Evolutionary conservation across 1,284 basidiomycete genomes (phyloP).

Genomic region (Meripilus lineatus): DNA sequence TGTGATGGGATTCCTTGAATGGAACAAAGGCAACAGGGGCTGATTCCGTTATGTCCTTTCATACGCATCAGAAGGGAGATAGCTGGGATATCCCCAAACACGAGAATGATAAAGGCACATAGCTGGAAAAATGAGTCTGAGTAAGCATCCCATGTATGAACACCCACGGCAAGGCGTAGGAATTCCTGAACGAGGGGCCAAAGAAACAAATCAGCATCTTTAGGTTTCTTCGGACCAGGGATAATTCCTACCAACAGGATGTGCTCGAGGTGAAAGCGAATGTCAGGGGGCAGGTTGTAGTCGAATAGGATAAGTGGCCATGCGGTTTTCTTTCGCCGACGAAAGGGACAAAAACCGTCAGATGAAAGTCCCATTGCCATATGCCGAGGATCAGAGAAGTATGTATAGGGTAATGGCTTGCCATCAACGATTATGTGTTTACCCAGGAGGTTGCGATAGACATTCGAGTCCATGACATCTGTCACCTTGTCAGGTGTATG

Average conservation of each 20-base stretch:
- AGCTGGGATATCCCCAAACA: slow-evolving; percentile 42
- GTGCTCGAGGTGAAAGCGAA: slow-evolving; percentile 24
- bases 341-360: slow-evolving; percentile 37
- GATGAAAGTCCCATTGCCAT: slow-evolving; percentile 27
- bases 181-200: slow-evolving; percentile 36
- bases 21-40: slow-evolving; percentile 40
- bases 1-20: slow-evolving; percentile 33
- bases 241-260: slow-evolving; percentile 36
- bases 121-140: slow-evolving; percentile 26
- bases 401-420: slow-evolving; percentile 15
- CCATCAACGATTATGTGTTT: slow-evolving; percentile 13
- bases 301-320: slow-evolving; percentile 41
- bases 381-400: slow-evolving; percentile 23
- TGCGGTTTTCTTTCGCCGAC: slow-evolving; percentile 29
- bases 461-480: slow-evolving; percentile 8
- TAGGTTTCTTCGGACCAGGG: slow-evolving; percentile 39
- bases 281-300: slow-evolving; percentile 27
- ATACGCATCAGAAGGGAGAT: neutral
- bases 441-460: slow-evolving; percentile 13
- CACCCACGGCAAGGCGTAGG: slow-evolving; percentile 29
- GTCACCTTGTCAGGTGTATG: slow-evolving; percentile 5
- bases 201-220: slow-evolving; percentile 37
- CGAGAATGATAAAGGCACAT: slow-evolving; percentile 18
- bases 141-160: slow-evolving; percentile 29
- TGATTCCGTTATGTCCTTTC: slow-evolving; percentile 32